phyloP scores from a whole-genome alignment of 73 alveolate genomes.

The Paramecium pentaurelia region DNA sequence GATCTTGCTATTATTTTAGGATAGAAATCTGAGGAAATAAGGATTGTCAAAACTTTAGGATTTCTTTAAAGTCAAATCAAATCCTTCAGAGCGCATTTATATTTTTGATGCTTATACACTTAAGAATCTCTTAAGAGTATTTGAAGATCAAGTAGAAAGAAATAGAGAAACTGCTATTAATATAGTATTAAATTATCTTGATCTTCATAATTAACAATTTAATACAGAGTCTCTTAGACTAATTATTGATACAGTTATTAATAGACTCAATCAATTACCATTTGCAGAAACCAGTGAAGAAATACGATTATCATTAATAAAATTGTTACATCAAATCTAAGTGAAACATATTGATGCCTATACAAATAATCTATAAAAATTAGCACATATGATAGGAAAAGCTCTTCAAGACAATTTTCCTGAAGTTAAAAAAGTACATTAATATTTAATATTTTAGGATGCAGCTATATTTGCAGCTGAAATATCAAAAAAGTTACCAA shows the following conservation, averaged over 20 bases:
- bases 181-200: conserved; percentile 61
- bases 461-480: conserved; percentile 62
- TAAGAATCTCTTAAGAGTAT: conserved; percentile 53
- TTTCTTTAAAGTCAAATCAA: background rate
- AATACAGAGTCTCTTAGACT: conserved; percentile 35
- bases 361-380: conserved; percentile 60
- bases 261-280: conserved; percentile 68
- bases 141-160: conserved; percentile 74
- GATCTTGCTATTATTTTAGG: background rate
- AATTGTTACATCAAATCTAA: conserved; percentile 63
- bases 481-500: conserved; percentile 64
- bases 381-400: conserved; percentile 74
- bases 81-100: background rate
- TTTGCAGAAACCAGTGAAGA: conserved; percentile 81
- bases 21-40: background rate
- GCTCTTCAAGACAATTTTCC: conserved; percentile 74
- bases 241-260: conserved; percentile 62
- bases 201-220: conserved; percentile 54
- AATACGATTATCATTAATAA: conserved; percentile 68
- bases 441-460: background rate
- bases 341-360: conserved; percentile 68
- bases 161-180: conserved; percentile 73
- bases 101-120: conserved; percentile 10
- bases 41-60: conserved; percentile 6
- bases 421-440: conserved; percentile 63